Evolutionary conservation across 805 yeast species (phyloP).

Genomic region (Priceomyces haplophilus): DNA sequence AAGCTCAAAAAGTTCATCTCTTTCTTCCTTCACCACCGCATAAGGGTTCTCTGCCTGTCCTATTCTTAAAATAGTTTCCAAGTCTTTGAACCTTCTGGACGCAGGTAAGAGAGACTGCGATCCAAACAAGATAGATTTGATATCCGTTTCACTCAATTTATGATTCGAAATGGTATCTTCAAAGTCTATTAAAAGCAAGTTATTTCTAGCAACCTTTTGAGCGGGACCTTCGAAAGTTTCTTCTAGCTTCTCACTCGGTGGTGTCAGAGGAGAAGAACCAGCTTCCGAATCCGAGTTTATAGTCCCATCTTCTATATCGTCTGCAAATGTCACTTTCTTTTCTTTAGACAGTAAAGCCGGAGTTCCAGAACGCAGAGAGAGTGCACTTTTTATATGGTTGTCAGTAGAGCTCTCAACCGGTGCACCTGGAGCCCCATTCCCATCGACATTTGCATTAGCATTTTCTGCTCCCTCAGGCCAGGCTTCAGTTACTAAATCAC

Average conservation of each 20-base stretch:
- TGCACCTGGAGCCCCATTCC: slow-evolving; percentile 3
- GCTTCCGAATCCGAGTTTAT: slow-evolving; percentile 4
- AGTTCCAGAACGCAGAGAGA: slow-evolving; percentile 1
- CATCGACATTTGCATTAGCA: slow-evolving; percentile 5
- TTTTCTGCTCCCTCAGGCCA: background rate
- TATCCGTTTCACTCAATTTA: slow-evolving; percentile 21
- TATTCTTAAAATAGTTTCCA: slow-evolving; percentile 49
- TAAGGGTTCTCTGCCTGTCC: slow-evolving; percentile 39
- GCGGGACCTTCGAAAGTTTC: slow-evolving; percentile 63
- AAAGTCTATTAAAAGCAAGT: slow-evolving; percentile 53
- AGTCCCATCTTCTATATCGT: slow-evolving; percentile 11
- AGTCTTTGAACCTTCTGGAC: slow-evolving; percentile 50
- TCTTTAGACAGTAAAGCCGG: slow-evolving; percentile 1
- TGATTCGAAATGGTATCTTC: slow-evolving; percentile 19
- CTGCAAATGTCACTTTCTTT: slow-evolving; percentile 24
- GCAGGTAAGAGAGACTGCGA: slow-evolving; percentile 52
- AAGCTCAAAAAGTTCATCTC: slow-evolving; percentile 32
- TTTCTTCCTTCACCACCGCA: slow-evolving; percentile 29
- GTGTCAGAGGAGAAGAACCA: slow-evolving; percentile 7
- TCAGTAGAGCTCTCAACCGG: background rate
- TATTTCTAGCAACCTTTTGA: slow-evolving; percentile 56
- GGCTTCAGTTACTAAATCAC: no score
- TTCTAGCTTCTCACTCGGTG: slow-evolving; percentile 10
- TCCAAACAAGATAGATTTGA: slow-evolving; percentile 55
- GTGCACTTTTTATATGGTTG: background rate